Evolutionary conservation across 2,329 filamentous ascomycete genomes (phyloP), one percentile per base, ranked within the genome.

Genomic region (Calonectria naviculata): DNA sequence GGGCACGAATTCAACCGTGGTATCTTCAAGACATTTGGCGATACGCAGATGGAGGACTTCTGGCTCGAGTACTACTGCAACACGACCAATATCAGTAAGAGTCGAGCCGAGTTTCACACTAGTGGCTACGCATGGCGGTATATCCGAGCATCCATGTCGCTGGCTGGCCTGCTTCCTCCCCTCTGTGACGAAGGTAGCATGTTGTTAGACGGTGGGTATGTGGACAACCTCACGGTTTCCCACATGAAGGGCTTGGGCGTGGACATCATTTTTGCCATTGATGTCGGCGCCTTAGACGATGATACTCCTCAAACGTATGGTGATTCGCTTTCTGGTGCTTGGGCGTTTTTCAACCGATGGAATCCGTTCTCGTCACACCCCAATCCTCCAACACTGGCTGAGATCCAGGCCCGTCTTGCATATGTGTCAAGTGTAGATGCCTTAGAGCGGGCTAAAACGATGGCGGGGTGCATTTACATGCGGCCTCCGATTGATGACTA

Each of bases 51-150:
- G 69, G 97, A 99, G 84, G 97, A 99, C 82, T 99, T 98, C 80
- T 99, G 97, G 97, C 89, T 99, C 13, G 95, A 98, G 76, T 99
- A 95, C 82, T 99, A 99, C 85, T 99, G 97, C 89, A 99, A 99
- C 84, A 98, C 97, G 0, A 99, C 97, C 42, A 99, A 98, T 83
- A 98, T 99, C 84, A 97, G 94, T 85, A 97, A 97, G 83, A 97
- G 94, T 72, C 90, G 96, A 24, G 91, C 91, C 4, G 97, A 99
- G 81, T 95, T 97, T 75, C 97, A 99, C 83, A 98, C 95, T 0
- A 97, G 94, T 71, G 97, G 97, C 17, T 99, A 99, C 79, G 96
- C 97, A 0, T 99, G 97, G 97, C 91, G 97, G 47, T 99, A 99
- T 79, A 94, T 99, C 28, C 91, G 97, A 54, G 97, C 97, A 0